These are phyloP conservation scores for Craterostigma plantagineum DNA, from an alignment of 257 asterid species.

Conservation along the genomic window DNA sequence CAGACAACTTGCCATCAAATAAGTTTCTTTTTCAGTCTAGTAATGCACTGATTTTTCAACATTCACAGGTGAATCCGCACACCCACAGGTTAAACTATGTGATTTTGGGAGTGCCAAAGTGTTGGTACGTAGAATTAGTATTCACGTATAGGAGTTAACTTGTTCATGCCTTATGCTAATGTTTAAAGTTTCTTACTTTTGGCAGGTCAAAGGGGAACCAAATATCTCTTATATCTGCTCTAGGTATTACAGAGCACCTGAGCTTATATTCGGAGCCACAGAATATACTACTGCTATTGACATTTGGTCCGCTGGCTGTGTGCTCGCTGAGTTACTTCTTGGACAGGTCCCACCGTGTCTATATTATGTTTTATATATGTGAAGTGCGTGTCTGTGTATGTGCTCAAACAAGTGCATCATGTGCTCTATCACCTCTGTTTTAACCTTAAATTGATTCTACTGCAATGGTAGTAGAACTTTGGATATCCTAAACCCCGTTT, in stretches of 20 bases:
- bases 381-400: neutral
- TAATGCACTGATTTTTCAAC: neutral
- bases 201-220: constrained; percentile 79
- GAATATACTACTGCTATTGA: constrained; percentile 66
- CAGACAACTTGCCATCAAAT: no score
- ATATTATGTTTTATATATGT: no score
- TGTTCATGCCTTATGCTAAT: constrained; percentile 6
- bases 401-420: no score
- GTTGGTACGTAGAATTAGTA: constrained; percentile 32
- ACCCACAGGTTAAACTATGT: constrained; percentile 66
- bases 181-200: constrained; percentile 8
- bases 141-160: constrained; percentile 6
- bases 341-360: constrained; percentile 34
- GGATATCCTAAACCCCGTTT: no score
- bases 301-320: constrained; percentile 85
- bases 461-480: constrained; percentile 1
- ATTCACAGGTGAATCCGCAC: constrained; percentile 61
- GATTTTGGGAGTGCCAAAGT: constrained; percentile 90
- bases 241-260: constrained; percentile 75
- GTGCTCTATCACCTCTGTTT: constrained; percentile 1
- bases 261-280: constrained; percentile 79
- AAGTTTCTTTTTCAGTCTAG: no score
- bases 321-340: constrained; percentile 67
- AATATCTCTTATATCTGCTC: constrained; percentile 85
- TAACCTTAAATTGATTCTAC: constrained; percentile 10